Evolutionary conservation across 1,139 yeast genomes (phyloP).

Genomic region (Candida glucosophila): DNA sequence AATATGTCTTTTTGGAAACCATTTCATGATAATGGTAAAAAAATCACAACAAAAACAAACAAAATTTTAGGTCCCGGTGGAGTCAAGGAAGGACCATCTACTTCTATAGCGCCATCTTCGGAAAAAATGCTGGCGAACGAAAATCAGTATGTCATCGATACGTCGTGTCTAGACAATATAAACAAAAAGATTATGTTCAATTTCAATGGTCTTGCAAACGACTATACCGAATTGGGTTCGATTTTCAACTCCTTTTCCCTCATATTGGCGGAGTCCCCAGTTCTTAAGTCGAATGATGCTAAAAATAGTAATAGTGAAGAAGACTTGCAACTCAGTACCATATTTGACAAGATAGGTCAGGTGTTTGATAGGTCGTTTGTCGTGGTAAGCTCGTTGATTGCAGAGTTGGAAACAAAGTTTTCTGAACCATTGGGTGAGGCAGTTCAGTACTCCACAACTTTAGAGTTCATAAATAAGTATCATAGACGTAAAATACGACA

Average conservation of each 20-base stretch:
- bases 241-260: slow-evolving; percentile 68
- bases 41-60: slow-evolving; percentile 19
- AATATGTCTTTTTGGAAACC: slow-evolving; percentile 25
- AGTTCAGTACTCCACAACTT: slow-evolving; percentile 64
- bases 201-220: slow-evolving; percentile 55
- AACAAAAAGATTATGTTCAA: slow-evolving; percentile 59
- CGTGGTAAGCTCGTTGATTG: slow-evolving; percentile 59
- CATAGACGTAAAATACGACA: slow-evolving; percentile 66
- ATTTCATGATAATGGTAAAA: slow-evolving; percentile 17
- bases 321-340: slow-evolving; percentile 28
- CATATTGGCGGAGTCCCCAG: slow-evolving; percentile 38
- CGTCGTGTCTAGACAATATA: slow-evolving; percentile 51
- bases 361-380: slow-evolving; percentile 68
- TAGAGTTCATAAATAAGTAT: slow-evolving; percentile 60
- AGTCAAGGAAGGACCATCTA: neutral
- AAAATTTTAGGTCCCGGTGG: slow-evolving; percentile 4
- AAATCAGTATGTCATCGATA: slow-evolving; percentile 14
- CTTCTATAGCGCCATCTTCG: neutral
- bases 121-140: slow-evolving; percentile 1
- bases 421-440: slow-evolving; percentile 82
- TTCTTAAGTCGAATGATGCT: slow-evolving; percentile 11
- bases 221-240: slow-evolving; percentile 63
- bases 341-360: slow-evolving; percentile 67
- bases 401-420: slow-evolving; percentile 61
- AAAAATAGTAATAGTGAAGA: slow-evolving; percentile 12